Evolutionary conservation across 768 basidiomycete species (phyloP).

Genomic region (Trametes elegans): DNA sequence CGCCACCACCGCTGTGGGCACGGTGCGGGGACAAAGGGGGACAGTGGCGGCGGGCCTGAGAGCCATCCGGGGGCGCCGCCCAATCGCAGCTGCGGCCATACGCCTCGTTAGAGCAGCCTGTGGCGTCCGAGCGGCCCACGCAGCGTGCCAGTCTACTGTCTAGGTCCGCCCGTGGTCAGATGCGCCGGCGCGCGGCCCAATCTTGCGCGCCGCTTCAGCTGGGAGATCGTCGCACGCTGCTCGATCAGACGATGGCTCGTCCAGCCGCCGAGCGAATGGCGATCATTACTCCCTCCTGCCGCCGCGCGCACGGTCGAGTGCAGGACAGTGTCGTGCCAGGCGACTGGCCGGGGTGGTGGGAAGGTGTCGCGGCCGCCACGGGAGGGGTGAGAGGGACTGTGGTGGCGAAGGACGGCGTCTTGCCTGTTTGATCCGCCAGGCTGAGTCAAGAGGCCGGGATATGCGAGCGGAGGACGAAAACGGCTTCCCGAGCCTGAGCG

Average conservation of each 20-base stretch:
- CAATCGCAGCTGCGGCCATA: slow-evolving; percentile 5
- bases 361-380: not conserved
- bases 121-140: slow-evolving; percentile 6
- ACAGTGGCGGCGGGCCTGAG: slow-evolving; percentile 9
- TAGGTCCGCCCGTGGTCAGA: not conserved
- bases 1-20: not conserved
- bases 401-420: not conserved
- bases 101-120: not conserved
- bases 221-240: slow-evolving; percentile 6
- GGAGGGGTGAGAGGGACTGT: not conserved
- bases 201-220: slow-evolving; percentile 1
- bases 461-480: not conserved
- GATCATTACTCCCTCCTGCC: not conserved
- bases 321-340: not conserved
- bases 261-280: not conserved
- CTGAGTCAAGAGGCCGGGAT: not conserved
- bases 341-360: not conserved
- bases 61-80: not conserved
- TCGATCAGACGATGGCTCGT: not conserved
- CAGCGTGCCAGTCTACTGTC: slow-evolving; percentile 2
- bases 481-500: slow-evolving; percentile 10
- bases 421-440: not conserved
- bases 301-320: not conserved
- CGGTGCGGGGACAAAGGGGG: slow-evolving; percentile 8
- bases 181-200: slow-evolving; percentile 3